Evolutionary conservation across 2,329 filamentous ascomycete genomes (phyloP), one percentile per base, ranked within the genome.

Genomic region (Microsporum canis): DNA sequence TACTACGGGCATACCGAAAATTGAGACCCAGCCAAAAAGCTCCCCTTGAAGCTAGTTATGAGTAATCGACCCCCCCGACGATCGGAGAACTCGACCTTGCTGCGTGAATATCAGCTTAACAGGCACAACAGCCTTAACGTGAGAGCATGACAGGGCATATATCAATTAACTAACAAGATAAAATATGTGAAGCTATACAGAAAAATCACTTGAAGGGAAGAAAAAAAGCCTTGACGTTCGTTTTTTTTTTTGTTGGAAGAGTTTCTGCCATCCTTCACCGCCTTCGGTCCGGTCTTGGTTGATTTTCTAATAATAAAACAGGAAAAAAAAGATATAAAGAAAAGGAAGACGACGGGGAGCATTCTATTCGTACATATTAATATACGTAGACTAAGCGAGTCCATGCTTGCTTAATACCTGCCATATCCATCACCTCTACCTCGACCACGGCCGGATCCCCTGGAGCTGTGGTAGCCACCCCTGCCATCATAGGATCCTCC

Each of bases 361-460:
- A 14, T 57, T 57, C 39, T 57, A 57, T 43, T 36, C 34, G 55
- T 57, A 57, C 34, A 57, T 39, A 23, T 23, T 23, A 23, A 5
- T 58, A 45, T 58, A 58, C 36, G 36, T 41, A 58, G 27, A 43
- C 29, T 43, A 31, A 17, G 43, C 56, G 63, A 45, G 29, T 53
- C 17, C 27, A 49, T 56, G 17, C 12, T 17, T 38, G 38, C 53
- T 67, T 58, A 71, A 65, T 76, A 76, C 31, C 73, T 70, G 36
- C 72, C 71, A 65, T 76, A 75, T 61, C 74, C 72, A 63, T 73
- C 72, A 59, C 69, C 67, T 47, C 68, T 68, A 45, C 71, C 66
- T n/a, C 67, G 66, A 49, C 67, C 64, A 63, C 63, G 66, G 31
- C 66, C 65, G 62, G 65, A 59, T 6, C 65, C 62, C 34, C 65